phyloP scores from a whole-genome alignment of 176 grass and related monocot genomes.

The Chloris gayana region DNA sequence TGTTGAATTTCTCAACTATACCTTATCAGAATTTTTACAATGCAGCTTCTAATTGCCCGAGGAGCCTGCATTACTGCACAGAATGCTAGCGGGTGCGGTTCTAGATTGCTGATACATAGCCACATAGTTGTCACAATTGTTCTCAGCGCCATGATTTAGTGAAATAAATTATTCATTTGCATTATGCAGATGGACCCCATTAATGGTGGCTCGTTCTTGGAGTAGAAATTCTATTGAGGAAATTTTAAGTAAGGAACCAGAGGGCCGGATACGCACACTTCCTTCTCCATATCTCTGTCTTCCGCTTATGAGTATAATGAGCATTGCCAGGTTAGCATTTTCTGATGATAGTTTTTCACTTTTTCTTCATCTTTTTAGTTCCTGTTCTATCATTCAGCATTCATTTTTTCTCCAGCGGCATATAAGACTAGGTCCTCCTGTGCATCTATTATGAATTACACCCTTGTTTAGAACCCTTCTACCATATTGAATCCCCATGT shows the following conservation, averaged over 20 bases:
- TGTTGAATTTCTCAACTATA: conserved; percentile 12
- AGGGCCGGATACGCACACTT: conserved; percentile 42
- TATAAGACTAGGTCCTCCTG: conserved; percentile 13
- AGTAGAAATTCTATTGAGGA: conserved; percentile 78
- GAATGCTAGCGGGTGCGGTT: conserved; percentile 71
- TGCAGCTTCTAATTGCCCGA: conserved; percentile 88
- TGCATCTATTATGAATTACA: background rate
- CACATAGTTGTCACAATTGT: conserved; percentile 14
- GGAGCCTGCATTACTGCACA: conserved; percentile 66
- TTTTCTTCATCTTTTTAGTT: background rate
- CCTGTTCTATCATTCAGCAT: background rate
- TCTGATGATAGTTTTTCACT: background rate
- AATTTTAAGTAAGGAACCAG: conserved; percentile 64
- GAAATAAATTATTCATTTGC: conserved; percentile 23
- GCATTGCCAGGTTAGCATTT: conserved; percentile 77
- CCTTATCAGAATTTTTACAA: conserved; percentile 26
- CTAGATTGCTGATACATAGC: conserved; percentile 10
- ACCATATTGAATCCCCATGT: background rate
- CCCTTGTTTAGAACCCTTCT: background rate
- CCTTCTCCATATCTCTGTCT: conserved; percentile 90
- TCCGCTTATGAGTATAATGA: conserved; percentile 93
- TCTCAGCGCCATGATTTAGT: conserved; percentile 29
- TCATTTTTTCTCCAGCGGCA: conserved; percentile 29
- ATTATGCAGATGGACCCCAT: conserved; percentile 70
- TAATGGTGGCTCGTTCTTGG: conserved; percentile 87